Evolutionary conservation across 352 stramenopile species (phyloP).

Genomic region (Aphanomyces invadans): DNA sequence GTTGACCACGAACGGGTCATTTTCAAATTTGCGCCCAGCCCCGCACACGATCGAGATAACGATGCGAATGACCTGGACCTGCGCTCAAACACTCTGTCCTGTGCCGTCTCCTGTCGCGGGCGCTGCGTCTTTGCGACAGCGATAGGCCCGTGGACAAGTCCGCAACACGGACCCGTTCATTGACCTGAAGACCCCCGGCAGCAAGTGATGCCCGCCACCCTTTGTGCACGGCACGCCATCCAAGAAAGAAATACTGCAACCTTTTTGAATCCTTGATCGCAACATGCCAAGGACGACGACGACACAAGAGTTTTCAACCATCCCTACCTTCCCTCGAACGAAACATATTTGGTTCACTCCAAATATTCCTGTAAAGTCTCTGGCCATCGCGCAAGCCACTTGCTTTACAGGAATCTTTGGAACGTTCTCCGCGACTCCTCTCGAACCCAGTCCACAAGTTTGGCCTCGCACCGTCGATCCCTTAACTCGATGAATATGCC

Average conservation of each 20-base stretch:
- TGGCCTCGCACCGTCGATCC: background rate
- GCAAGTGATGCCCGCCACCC: background rate
- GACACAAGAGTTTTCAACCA: background rate
- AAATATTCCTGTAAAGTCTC: conserved; percentile 23
- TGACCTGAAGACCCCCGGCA: background rate
- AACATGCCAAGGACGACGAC: background rate
- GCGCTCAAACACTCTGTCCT: background rate
- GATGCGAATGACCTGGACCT: too few species aligned
- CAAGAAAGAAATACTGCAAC: too few species aligned
- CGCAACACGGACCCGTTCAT: background rate
- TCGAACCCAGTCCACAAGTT: background rate
- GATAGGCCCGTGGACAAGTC: background rate
- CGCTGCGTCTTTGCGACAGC: background rate
- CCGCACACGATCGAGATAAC: background rate
- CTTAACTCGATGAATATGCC: background rate
- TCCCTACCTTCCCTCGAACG: background rate
- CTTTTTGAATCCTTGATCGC: too few species aligned
- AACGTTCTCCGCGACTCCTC: background rate
- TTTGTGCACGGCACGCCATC: background rate
- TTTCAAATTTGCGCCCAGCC: background rate
- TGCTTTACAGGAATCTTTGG: conserved; percentile 11
- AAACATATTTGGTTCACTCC: conserved; percentile 24
- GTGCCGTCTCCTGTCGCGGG: background rate
- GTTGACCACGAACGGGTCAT: background rate
- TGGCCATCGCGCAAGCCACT: conserved; percentile 2